phyloP scores from a whole-genome alignment of 306 rosid genomes.

The Fragaria iinumae region DNA sequence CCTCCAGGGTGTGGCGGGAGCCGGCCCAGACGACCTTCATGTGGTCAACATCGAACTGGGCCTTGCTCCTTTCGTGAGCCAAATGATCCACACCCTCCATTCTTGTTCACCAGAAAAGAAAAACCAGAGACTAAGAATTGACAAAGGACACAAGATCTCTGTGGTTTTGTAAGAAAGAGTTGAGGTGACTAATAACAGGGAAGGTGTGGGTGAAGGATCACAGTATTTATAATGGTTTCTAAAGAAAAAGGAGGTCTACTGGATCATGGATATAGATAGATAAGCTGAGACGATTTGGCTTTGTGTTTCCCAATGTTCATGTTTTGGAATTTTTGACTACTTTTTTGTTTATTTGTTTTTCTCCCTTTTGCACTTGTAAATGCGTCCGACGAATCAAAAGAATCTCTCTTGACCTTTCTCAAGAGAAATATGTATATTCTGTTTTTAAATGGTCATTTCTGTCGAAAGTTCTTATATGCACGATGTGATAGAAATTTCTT shows the following conservation, averaged over 20 bases:
- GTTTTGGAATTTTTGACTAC: not conserved
- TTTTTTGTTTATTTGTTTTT: not conserved
- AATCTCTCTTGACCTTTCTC: too few species aligned
- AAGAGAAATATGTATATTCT: too few species aligned
- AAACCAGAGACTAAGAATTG: not conserved
- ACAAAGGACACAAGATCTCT: not conserved
- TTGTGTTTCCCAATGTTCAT: not conserved
- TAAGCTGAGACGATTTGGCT: not conserved
- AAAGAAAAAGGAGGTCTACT: not conserved
- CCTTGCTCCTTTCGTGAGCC: constrained; percentile 64
- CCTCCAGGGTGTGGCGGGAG: constrained; percentile 56
- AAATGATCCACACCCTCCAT: constrained; percentile 74
- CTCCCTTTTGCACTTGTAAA: not conserved
- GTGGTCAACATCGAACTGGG: constrained; percentile 71
- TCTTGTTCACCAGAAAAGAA: not conserved
- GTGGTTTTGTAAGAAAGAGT: not conserved
- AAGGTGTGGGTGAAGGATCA: not conserved
- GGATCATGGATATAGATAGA: not conserved
- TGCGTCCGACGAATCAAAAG: not conserved
- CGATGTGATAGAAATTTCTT: too few species aligned
- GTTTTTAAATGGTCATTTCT: too few species aligned
- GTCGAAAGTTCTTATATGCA: too few species aligned
- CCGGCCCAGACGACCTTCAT: constrained; percentile 95
- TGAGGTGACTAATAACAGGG: too few species aligned
- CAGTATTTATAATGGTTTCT: not conserved